A percentile compares a stretch with the other conserved stretches of the same genome.
Evolutionary conservation across 306 rosid species (phyloP).

Genomic region (Medicago ruthenica): DNA sequence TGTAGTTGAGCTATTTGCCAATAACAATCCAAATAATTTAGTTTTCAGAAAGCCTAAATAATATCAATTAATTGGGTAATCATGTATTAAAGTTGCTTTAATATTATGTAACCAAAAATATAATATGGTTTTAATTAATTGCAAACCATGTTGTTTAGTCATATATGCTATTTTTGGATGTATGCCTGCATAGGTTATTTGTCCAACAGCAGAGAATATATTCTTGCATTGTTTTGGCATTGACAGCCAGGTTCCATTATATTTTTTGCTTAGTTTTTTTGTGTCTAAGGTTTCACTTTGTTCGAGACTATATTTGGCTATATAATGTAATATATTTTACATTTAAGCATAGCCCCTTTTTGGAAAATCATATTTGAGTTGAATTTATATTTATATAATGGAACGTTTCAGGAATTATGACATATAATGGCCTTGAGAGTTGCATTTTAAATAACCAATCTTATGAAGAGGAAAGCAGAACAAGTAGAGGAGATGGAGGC

Average conservation of each 20-base stretch:
- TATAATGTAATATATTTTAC: conserved; percentile 11
- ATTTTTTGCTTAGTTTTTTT: conserved; percentile 1
- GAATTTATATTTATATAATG: conserved; percentile 22
- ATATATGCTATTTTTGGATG: conserved; percentile 43
- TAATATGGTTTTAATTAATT: conserved; percentile 17
- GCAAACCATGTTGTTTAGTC: conserved; percentile 20
- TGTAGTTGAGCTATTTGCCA: conserved; percentile 15
- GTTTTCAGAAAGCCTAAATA: conserved; percentile 25
- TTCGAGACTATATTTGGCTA: conserved; percentile 8
- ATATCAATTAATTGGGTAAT: not conserved
- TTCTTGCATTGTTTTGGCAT: conserved; percentile 45
- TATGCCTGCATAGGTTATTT: conserved; percentile 44
- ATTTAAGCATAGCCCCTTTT: conserved; percentile 1
- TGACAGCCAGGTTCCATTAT: conserved; percentile 39
- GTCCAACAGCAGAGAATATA: conserved; percentile 45
- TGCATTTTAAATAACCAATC: conserved; percentile 74
- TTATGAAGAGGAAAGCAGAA: conserved; percentile 75
- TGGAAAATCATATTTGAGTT: conserved; percentile 29
- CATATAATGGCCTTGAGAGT: conserved; percentile 85
- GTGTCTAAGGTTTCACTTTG: conserved; percentile 9
- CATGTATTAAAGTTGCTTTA: conserved; percentile 11
- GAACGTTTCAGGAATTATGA: conserved; percentile 79
- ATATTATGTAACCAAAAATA: not conserved
- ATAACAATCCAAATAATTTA: conserved; percentile 9
- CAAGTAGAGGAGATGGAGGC: conserved; percentile 84